Conservation (phyloP, 345 rosid genomes). For the Arabidopsis suecica region DNA sequence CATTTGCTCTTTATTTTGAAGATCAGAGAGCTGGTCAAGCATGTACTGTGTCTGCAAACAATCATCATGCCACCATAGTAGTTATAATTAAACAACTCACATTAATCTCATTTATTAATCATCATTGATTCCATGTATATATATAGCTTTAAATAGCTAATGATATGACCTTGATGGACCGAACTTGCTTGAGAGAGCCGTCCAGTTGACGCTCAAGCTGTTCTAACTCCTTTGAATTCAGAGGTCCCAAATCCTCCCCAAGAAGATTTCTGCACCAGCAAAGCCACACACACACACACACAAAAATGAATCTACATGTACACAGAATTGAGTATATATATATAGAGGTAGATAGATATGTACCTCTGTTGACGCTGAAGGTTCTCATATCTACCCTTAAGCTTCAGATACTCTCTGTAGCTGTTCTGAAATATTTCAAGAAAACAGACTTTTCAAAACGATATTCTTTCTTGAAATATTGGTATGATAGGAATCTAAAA, state of each 20-base stretch:
- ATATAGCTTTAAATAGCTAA: slow-evolving; percentile 1
- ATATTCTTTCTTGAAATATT: not conserved
- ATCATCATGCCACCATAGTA: slow-evolving; percentile 24
- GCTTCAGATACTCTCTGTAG: slow-evolving; percentile 90
- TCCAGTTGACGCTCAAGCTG: slow-evolving; percentile 81
- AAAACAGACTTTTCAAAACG: not conserved
- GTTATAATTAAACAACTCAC: slow-evolving; percentile 17
- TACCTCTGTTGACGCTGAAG: slow-evolving; percentile 93
- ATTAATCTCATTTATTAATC: not conserved
- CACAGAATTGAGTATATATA: not conserved
- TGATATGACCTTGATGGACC: slow-evolving; percentile 70
- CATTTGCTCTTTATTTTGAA: slow-evolving; percentile 89
- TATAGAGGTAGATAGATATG: not conserved
- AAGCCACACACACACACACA: not conserved
- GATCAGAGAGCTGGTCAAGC: slow-evolving; percentile 95
- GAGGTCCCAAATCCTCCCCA: slow-evolving; percentile 77
- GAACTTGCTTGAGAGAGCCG: slow-evolving; percentile 70
- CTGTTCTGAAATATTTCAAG: slow-evolving; percentile 59
- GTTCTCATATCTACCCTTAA: slow-evolving; percentile 72
- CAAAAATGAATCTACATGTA: not conserved
- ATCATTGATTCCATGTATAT: not conserved
- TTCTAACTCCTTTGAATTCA: slow-evolving; percentile 70
- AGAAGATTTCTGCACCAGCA: slow-evolving; percentile 69
- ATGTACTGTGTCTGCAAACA: slow-evolving; percentile 80
- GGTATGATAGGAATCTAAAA: not conserved